These are phyloP conservation scores for Neocallimastix lanati DNA, from an alignment of 192 early-diverging fungal species.

Conservation along the genomic window DNA sequence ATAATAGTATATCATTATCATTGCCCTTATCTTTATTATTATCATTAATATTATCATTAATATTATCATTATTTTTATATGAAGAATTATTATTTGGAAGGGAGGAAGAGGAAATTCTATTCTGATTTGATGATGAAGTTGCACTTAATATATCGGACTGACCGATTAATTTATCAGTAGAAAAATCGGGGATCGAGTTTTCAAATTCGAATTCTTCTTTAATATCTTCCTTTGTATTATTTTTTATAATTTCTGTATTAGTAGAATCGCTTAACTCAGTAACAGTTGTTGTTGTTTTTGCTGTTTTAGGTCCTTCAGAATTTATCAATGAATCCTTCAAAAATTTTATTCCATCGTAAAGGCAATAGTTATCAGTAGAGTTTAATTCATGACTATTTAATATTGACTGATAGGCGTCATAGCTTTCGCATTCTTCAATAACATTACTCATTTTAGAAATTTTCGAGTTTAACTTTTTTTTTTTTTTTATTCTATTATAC, in stretches of 20 bases:
- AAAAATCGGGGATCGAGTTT: no score
- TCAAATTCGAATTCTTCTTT: background rate
- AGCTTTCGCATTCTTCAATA: no score
- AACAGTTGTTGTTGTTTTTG: background rate
- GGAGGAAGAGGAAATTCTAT: no score
- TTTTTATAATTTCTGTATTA: background rate
- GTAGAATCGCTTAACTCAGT: background rate
- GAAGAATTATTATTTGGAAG: background rate
- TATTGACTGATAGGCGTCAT: no score
- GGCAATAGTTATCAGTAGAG: background rate
- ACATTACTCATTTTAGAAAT: no score
- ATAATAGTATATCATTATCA: no score
- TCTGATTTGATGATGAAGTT: no score
- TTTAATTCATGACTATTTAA: background rate
- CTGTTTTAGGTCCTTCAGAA: background rate
- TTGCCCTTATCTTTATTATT: no score
- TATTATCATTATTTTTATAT: background rate
- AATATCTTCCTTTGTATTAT: background rate
- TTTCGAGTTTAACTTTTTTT: no score
- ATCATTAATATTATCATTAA: background rate
- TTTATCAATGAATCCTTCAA: background rate
- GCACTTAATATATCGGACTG: no score
- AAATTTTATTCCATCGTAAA: background rate
- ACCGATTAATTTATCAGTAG: no score
- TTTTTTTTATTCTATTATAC: no score